Evolutionary conservation across 2,329 filamentous ascomycete genomes (phyloP).

Genomic region (Conoideocrella luteorostrata): DNA sequence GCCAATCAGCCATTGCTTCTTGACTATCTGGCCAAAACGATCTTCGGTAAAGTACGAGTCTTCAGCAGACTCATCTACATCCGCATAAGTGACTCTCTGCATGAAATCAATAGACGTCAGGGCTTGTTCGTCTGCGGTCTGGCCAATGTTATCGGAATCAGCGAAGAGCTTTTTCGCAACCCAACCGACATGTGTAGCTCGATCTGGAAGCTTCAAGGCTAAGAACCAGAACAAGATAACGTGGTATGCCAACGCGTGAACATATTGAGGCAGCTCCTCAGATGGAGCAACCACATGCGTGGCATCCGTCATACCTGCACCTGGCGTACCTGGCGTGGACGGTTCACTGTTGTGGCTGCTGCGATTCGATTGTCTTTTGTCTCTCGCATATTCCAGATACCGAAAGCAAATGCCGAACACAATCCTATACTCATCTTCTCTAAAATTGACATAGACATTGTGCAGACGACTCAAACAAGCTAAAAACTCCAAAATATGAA

Average conservation of each 20-base stretch:
- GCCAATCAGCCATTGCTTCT: conserved; percentile 66
- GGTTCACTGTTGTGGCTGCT: conserved; percentile 40
- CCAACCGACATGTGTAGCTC: conserved; percentile 79
- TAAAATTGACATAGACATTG: conserved; percentile 79
- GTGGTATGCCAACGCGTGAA: conserved; percentile 89
- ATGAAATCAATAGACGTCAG: conserved; percentile 93
- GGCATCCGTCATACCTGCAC: conserved; percentile 16
- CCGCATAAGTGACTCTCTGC: conserved; percentile 80
- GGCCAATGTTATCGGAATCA: conserved; percentile 62
- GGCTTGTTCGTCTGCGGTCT: conserved; percentile 82
- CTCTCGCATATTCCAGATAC: conserved; percentile 83
- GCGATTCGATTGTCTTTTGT: conserved; percentile 47
- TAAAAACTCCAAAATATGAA: conserved; percentile 95
- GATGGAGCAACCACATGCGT: conserved; percentile 34
- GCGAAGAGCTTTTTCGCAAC: conserved; percentile 82
- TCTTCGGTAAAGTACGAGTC: conserved; percentile 60
- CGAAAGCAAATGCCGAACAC: conserved; percentile 94
- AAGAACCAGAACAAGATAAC: conserved; percentile 98
- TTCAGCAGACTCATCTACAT: conserved; percentile 69
- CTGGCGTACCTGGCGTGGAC: conserved; percentile 20
- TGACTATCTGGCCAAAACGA: conserved; percentile 58
- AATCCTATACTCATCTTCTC: conserved; percentile 85
- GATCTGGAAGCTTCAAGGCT: conserved; percentile 75
- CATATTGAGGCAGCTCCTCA: conserved; percentile 84
- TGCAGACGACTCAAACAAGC: conserved; percentile 79